These are phyloP conservation scores for Nicotiana noctiflora DNA, from an alignment of 257 asterid species.

Conservation along the genomic window DNA sequence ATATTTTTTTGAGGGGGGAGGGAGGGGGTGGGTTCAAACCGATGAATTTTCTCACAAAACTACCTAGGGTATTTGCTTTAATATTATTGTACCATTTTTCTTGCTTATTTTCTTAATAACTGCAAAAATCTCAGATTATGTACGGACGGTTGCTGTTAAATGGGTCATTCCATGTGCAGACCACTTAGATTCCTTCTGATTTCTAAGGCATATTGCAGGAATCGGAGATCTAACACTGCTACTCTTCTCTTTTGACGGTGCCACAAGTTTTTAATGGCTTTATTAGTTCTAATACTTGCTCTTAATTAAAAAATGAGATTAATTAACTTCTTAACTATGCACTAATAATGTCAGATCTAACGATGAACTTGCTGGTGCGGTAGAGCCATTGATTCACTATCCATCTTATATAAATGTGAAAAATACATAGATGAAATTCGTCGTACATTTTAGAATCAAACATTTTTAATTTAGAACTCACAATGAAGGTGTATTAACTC, in stretches of 20 bases:
- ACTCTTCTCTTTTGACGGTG: neutral
- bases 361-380: too few species aligned
- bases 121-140: neutral
- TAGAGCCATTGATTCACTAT: too few species aligned
- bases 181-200: constrained; percentile 11
- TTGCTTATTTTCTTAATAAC: neutral
- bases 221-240: neutral
- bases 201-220: neutral
- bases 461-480: too few species aligned
- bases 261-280: neutral
- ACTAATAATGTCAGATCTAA: neutral
- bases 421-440: too few species aligned
- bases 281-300: neutral
- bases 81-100: neutral
- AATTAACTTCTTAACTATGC: neutral
- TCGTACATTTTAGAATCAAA: too few species aligned
- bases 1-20: too few species aligned
- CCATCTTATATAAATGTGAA: too few species aligned
- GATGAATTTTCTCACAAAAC: too few species aligned
- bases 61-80: too few species aligned
- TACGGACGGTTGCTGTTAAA: neutral
- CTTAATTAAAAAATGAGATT: neutral
- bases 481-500: too few species aligned
- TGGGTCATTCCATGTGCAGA: constrained; percentile 5
- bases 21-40: too few species aligned